Percentiles rank a stretch among this genome's conserved stretches.
These are phyloP conservation scores for Eucalyptus erythrocorys DNA, from an alignment of 345 rosid species.

Conservation along the genomic window DNA sequence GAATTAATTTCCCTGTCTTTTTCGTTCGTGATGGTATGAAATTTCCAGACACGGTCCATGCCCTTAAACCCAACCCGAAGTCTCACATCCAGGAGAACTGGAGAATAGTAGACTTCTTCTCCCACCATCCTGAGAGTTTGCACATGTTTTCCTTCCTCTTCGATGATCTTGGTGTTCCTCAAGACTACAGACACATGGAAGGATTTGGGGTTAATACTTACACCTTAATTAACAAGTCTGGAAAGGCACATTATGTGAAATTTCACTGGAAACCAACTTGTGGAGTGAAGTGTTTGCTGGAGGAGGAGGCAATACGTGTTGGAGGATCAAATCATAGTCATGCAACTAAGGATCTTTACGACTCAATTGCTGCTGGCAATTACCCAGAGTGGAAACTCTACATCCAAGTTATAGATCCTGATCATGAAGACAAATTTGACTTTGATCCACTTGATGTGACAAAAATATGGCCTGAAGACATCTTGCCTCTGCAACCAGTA, in stretches of 20 bases:
- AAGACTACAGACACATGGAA: constrained; percentile 94
- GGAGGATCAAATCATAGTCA: constrained; percentile 99
- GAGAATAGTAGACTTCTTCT: constrained; percentile 93
- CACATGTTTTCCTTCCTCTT: constrained; percentile 87
- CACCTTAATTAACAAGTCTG: constrained; percentile 72
- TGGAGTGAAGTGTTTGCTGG: constrained; percentile 69
- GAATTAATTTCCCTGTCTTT: constrained; percentile 96
- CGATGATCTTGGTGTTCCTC: constrained; percentile 89
- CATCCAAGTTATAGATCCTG: constrained; percentile 81
- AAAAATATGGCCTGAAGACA: constrained; percentile 95
- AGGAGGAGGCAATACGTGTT: constrained; percentile 80
- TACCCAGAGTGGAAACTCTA: constrained; percentile 86
- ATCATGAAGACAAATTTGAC: constrained; percentile 61
- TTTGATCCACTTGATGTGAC: constrained; percentile 96
- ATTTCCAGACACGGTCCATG: constrained; percentile 94
- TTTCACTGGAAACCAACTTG: constrained; percentile 98
- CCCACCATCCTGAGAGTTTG: constrained; percentile 92
- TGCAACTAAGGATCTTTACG: constrained; percentile 87
- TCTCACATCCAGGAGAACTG: constrained; percentile 95
- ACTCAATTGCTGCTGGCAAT: constrained; percentile 85
- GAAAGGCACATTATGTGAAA: constrained; percentile 74
- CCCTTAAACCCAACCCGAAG: constrained; percentile 92
- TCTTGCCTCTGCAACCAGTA: constrained; percentile 88
- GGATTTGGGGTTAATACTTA: constrained; percentile 95
- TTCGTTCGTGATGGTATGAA: constrained; percentile 94